Conservation (phyloP, 257 asterid species). For the Plantago major region DNA sequence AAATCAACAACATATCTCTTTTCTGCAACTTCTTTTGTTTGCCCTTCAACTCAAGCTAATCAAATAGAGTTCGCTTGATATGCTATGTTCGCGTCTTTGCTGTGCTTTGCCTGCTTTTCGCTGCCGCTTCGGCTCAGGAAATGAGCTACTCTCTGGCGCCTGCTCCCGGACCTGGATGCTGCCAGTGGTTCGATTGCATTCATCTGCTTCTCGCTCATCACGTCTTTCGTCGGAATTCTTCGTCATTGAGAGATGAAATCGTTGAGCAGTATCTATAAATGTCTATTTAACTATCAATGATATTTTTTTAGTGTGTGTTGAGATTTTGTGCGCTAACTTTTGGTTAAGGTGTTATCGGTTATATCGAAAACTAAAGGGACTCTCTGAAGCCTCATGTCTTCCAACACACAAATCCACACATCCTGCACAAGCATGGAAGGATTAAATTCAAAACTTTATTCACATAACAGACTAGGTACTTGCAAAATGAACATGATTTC, state of each 20-base stretch:
- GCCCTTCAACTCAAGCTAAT: not conserved
- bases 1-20: not conserved
- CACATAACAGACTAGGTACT: too few species aligned
- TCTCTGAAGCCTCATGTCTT: too few species aligned
- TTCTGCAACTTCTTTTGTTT: not conserved
- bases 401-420: too few species aligned
- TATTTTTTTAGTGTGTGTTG: too few species aligned
- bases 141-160: constrained; percentile 24
- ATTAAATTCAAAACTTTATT: too few species aligned
- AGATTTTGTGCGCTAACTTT: too few species aligned
- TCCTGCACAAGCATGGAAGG: too few species aligned
- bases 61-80: constrained; percentile 11
- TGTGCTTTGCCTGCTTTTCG: constrained; percentile 15
- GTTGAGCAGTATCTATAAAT: too few species aligned
- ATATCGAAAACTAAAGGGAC: too few species aligned
- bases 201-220: constrained; percentile 23
- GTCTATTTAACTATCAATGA: too few species aligned
- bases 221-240: constrained; percentile 25
- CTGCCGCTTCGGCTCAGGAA: constrained; percentile 17
- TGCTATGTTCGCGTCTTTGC: not conserved
- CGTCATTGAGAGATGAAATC: constrained; percentile 18
- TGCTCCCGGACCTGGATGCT: constrained; percentile 25
- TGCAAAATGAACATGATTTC: too few species aligned
- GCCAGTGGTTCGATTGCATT: constrained; percentile 12
- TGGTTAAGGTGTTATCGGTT: too few species aligned